Evolutionary conservation across 805 yeast genomes (phyloP).

Genomic region (Nakazawaea wyomingensis): DNA sequence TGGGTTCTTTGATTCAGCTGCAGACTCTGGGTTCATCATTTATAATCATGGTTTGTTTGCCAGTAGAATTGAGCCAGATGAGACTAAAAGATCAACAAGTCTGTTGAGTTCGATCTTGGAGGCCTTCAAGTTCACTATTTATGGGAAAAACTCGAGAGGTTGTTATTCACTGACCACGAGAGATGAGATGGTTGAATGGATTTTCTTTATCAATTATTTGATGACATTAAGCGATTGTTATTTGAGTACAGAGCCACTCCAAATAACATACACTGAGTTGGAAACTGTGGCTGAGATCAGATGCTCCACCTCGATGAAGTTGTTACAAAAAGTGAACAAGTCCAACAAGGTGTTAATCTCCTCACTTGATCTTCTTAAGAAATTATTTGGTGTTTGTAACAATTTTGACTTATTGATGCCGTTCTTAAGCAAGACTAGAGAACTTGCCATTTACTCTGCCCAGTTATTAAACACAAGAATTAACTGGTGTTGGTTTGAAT

Average conservation of each 20-base stretch:
- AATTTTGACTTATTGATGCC: constrained; percentile 50
- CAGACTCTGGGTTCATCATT: constrained; percentile 2
- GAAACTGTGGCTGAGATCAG: constrained; percentile 24
- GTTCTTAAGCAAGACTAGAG: constrained; percentile 46
- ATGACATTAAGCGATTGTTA: constrained; percentile 39
- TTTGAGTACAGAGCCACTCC: background rate
- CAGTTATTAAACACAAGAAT: constrained; percentile 45
- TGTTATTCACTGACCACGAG: constrained; percentile 35
- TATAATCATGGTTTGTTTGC: constrained; percentile 13
- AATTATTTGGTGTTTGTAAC: constrained; percentile 28
- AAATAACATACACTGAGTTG: constrained; percentile 21
- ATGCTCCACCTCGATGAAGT: constrained; percentile 20
- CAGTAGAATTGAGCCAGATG: background rate
- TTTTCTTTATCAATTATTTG: constrained; percentile 46
- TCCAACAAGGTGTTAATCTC: constrained; percentile 29
- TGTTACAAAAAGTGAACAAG: constrained; percentile 30
- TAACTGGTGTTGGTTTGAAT: constrained; percentile 55
- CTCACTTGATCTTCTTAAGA: constrained; percentile 31
- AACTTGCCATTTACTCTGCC: constrained; percentile 37
- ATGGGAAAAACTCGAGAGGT: constrained; percentile 34
- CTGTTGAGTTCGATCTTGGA: background rate
- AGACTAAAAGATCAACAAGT: background rate
- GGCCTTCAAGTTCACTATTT: constrained; percentile 30
- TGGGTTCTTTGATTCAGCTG: constrained; percentile 11
- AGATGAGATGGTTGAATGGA: constrained; percentile 56